phyloP scores from a whole-genome alignment of 257 asterid genomes.

The Solanum chmielewskii region DNA sequence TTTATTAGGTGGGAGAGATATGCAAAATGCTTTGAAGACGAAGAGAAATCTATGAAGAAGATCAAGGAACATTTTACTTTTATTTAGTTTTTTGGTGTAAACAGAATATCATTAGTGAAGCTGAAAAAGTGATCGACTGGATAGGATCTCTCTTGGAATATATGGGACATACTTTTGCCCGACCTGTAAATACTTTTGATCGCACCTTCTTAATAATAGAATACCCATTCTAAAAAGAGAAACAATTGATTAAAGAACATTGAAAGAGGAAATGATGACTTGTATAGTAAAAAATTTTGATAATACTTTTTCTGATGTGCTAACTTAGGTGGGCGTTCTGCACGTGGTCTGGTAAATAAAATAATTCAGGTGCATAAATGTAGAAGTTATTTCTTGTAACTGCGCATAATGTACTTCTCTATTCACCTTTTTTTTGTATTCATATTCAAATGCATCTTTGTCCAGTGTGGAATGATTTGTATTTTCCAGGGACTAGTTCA shows the following conservation, averaged over 20 bases:
- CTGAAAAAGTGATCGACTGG: not conserved
- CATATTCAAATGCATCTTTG: not conserved
- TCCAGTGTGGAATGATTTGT: not conserved
- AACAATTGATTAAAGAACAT: not conserved
- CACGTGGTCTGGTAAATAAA: not conserved
- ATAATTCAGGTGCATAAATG: not conserved
- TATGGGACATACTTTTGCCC: not conserved
- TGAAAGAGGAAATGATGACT: not conserved
- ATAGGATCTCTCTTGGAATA: not conserved
- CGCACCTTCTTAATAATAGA: not conserved
- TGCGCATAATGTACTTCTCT: not conserved
- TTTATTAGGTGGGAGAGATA: not conserved
- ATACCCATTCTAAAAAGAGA: not conserved
- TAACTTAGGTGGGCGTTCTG: not conserved
- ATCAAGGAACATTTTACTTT: not conserved
- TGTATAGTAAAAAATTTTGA: not conserved
- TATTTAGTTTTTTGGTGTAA: not conserved
- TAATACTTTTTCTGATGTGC: not conserved
- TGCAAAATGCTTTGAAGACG: not conserved
- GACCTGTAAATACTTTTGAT: not conserved
- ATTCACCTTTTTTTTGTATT: not conserved
- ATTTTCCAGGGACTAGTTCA: not conserved
- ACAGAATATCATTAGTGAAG: not conserved
- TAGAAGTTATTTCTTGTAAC: not conserved
- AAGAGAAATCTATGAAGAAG: not conserved